Conservation (phyloP, 2,329 filamentous ascomycete species). For the Calonectria naviculata region DNA sequence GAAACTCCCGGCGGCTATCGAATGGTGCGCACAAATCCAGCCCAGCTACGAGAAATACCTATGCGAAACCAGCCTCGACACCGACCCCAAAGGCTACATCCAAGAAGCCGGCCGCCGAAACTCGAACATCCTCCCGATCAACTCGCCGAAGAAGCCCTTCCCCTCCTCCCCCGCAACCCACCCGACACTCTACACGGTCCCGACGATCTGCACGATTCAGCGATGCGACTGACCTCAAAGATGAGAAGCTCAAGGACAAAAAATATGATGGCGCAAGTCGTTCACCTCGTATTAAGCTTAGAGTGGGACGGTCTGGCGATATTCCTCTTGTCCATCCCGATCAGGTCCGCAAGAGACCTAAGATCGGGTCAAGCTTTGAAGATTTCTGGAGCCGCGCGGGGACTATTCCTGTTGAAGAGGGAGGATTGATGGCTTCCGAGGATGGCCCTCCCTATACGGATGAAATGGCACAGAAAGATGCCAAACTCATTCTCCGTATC, state of each 20-base stretch:
- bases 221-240: slow-evolving; percentile 38
- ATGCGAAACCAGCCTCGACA: slow-evolving; percentile 32
- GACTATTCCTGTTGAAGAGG: slow-evolving; percentile 66
- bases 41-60: slow-evolving; percentile 37
- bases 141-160: slow-evolving; percentile 55
- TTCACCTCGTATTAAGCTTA: slow-evolving; percentile 61
- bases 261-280: slow-evolving; percentile 40
- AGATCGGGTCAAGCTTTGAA: slow-evolving; percentile 64
- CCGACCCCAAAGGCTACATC: slow-evolving; percentile 44
- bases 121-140: slow-evolving; percentile 45
- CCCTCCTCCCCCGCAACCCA: slow-evolving; percentile 48
- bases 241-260: slow-evolving; percentile 23
- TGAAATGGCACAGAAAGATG: slow-evolving; percentile 75
- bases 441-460: slow-evolving; percentile 69
- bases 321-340: slow-evolving; percentile 71
- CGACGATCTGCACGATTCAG: slow-evolving; percentile 55
- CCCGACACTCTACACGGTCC: slow-evolving; percentile 54
- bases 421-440: slow-evolving; percentile 65
- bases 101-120: slow-evolving; percentile 42
- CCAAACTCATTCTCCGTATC: slow-evolving; percentile 74
- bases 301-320: slow-evolving; percentile 48
- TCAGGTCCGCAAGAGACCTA: slow-evolving; percentile 64
- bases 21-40: slow-evolving; percentile 40
- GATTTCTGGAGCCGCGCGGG: slow-evolving; percentile 67
- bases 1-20: slow-evolving; percentile 38